Percentiles rank a stretch among this genome's conserved stretches.
phyloP scores from a whole-genome alignment of 805 yeast genomes.

The Candida methanosorbosa region DNA sequence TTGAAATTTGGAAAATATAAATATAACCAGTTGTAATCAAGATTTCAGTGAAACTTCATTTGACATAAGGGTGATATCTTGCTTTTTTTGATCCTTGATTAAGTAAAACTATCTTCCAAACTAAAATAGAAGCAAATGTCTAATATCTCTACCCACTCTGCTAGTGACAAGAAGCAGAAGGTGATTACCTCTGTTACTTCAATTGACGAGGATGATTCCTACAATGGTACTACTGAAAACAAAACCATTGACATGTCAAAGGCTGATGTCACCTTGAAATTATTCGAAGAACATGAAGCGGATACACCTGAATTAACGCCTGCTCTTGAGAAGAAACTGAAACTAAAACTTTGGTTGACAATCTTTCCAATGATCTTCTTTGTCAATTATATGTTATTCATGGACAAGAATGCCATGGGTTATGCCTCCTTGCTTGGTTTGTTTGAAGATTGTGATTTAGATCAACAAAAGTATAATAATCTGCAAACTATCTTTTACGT shows the following conservation, averaged over 20 bases:
- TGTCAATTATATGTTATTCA: conserved; percentile 20
- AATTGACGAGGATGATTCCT: too few relatives aligned
- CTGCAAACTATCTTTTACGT: conserved; percentile 45
- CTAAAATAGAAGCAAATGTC: too few relatives aligned
- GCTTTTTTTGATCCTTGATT: too few relatives aligned
- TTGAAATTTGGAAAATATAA: too few relatives aligned
- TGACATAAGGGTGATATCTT: too few relatives aligned
- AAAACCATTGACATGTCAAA: conserved; percentile 8
- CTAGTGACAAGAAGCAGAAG: too few relatives aligned
- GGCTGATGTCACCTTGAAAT: conserved; percentile 21
- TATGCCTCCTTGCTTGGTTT: conserved; percentile 35
- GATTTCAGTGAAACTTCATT: too few relatives aligned
- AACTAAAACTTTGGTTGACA: conserved; percentile 11
- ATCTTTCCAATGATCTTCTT: conserved; percentile 17
- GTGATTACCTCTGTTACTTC: too few relatives aligned
- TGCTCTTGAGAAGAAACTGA: conserved; percentile 11
- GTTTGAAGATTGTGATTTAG: conserved; percentile 35
- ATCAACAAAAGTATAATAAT: conserved; percentile 35
- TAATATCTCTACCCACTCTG: too few relatives aligned
- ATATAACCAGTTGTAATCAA: too few relatives aligned
- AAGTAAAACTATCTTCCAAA: too few relatives aligned
- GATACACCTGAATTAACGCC: conserved; percentile 10
- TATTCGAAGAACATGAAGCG: conserved; percentile 13
- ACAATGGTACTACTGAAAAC: too few relatives aligned
- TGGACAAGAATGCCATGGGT: conserved; percentile 34